phyloP scores from a whole-genome alignment of 1,284 basidiomycete genomes.

The Heterobasidion irregulare region DNA sequence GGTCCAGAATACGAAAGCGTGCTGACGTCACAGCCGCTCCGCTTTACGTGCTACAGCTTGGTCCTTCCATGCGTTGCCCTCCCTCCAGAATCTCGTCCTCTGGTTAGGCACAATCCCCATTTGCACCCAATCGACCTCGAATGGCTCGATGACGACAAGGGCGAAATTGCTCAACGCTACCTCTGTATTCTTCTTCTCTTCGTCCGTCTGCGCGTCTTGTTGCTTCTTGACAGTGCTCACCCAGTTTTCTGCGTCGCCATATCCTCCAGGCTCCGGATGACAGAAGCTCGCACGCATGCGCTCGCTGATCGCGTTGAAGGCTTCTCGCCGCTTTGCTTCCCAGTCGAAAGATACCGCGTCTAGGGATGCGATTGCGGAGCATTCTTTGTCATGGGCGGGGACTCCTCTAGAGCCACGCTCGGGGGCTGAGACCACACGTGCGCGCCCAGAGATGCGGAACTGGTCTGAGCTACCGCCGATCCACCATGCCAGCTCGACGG shows the following conservation, averaged over 20 bases:
- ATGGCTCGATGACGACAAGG: slow-evolving; percentile 54
- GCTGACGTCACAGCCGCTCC: not conserved
- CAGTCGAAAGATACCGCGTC: slow-evolving; percentile 41
- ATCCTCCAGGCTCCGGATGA: slow-evolving; percentile 45
- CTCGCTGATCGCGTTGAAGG: slow-evolving; percentile 44
- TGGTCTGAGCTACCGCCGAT: slow-evolving; percentile 45
- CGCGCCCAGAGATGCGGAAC: slow-evolving; percentile 44
- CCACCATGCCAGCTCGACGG: slow-evolving; percentile 53
- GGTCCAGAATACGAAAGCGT: not conserved
- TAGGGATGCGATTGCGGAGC: slow-evolving; percentile 29
- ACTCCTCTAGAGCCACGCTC: slow-evolving; percentile 14
- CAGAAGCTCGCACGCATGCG: slow-evolving; percentile 59
- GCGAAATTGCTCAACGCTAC: slow-evolving; percentile 52
- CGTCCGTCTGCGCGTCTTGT: slow-evolving; percentile 32
- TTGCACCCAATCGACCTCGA: slow-evolving; percentile 54
- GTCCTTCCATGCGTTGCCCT: slow-evolving; percentile 36
- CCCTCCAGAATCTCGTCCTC: slow-evolving; percentile 39
- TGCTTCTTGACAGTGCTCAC: slow-evolving; percentile 30
- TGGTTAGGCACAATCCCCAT: slow-evolving; percentile 44
- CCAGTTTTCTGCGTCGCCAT: slow-evolving; percentile 49
- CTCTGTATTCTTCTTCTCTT: slow-evolving; percentile 33
- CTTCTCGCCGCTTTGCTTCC: slow-evolving; percentile 44
- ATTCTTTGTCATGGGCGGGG: slow-evolving; percentile 4
- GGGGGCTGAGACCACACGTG: slow-evolving; percentile 31
- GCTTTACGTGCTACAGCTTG: slow-evolving; percentile 36